Conservation (phyloP, 495 filamentous ascomycete genomes). For the Penicillium herquei region DNA sequence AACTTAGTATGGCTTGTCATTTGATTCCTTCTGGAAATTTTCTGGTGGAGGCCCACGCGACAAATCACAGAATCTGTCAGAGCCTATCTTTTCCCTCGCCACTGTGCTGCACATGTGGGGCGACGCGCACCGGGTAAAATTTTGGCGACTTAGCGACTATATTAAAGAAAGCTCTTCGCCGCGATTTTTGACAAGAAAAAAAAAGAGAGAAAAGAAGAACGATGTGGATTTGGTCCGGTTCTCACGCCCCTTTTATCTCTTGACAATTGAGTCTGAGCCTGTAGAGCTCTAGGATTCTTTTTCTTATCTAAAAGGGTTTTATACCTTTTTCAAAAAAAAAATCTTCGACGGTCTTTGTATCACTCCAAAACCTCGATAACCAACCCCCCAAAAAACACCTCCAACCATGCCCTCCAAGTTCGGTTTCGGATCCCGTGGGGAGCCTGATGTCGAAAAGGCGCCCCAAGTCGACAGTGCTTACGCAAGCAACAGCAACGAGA, state of each 20-base stretch:
- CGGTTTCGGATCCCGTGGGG: slow-evolving; percentile 25
- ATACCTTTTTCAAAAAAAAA: neutral
- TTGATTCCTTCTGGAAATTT: slow-evolving; percentile 24
- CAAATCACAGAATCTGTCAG: neutral
- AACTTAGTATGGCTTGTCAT: slow-evolving; percentile 17
- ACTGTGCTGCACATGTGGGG: slow-evolving; percentile 14
- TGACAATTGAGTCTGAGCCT: slow-evolving; percentile 14
- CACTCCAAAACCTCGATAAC: neutral
- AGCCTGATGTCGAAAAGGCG: slow-evolving; percentile 41
- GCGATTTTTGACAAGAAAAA: slow-evolving; percentile 15
- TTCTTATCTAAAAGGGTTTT: neutral
- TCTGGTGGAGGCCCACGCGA: slow-evolving; percentile 16
- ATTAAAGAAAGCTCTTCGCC: slow-evolving; percentile 17
- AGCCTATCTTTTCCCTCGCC: slow-evolving; percentile 17
- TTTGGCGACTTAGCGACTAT: slow-evolving; percentile 20
- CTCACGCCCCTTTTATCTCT: slow-evolving; percentile 6
- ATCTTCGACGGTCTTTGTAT: too few relatives aligned
- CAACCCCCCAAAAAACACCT: neutral
- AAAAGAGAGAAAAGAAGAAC: slow-evolving; percentile 27
- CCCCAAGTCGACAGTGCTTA: slow-evolving; percentile 36
- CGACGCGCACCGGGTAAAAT: slow-evolving; percentile 16
- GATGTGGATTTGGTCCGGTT: slow-evolving; percentile 22
- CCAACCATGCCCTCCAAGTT: slow-evolving; percentile 17
- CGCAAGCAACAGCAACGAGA: slow-evolving; percentile 25
- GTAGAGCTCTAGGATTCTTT: slow-evolving; percentile 9